Evolutionary conservation across 1,284 basidiomycete genomes (phyloP).

Genomic region (Meripilus lineatus): DNA sequence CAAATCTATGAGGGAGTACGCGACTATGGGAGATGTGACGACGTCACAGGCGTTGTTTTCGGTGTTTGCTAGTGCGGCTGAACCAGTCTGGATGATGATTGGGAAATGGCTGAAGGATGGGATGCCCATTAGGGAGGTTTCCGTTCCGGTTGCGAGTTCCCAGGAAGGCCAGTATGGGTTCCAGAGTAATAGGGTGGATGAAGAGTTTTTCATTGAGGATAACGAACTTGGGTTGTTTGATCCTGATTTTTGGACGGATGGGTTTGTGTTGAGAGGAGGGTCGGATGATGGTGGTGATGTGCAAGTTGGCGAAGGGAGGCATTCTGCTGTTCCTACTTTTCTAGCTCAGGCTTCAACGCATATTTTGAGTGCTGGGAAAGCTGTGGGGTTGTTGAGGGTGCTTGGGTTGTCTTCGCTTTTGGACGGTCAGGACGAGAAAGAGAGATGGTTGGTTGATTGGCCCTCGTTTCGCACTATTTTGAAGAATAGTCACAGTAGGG

Average conservation of each 20-base stretch:
- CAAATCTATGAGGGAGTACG: constrained; percentile 44
- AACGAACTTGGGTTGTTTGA: constrained; percentile 59
- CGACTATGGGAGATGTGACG: constrained; percentile 49
- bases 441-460: constrained; percentile 29
- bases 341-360: constrained; percentile 52
- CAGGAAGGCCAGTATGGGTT: constrained; percentile 11
- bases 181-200: constrained; percentile 40
- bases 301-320: constrained; percentile 25
- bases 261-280: constrained; percentile 53
- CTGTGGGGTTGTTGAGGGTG: constrained; percentile 63
- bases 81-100: constrained; percentile 72
- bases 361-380: constrained; percentile 73
- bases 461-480: constrained; percentile 19
- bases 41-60: constrained; percentile 51
- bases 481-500: background rate
- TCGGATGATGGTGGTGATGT: constrained; percentile 17
- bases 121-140: constrained; percentile 48
- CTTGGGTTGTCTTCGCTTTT: constrained; percentile 28
- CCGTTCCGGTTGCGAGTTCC: constrained; percentile 8
- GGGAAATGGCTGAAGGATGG: constrained; percentile 72
- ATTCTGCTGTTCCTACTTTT: constrained; percentile 52
- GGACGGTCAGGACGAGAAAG: constrained; percentile 11
- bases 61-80: constrained; percentile 58
- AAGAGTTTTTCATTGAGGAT: constrained; percentile 80
- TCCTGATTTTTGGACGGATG: constrained; percentile 79